Conservation (phyloP, 2,329 filamentous ascomycete genomes). For the Penicillium sp. region DNA sequence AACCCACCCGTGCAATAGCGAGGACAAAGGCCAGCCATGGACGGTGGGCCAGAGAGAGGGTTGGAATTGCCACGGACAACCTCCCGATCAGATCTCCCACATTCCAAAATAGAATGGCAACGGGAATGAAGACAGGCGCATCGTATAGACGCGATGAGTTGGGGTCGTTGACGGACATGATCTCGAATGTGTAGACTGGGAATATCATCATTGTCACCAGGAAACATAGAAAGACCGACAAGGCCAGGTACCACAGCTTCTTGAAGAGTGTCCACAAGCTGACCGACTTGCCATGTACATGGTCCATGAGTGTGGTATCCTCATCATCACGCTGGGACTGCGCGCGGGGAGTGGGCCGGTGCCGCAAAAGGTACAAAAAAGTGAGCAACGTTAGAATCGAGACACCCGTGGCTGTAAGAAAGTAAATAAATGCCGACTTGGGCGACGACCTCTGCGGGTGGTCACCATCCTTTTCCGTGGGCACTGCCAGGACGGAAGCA, state of each 20-base stretch:
- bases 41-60: conserved; percentile 53
- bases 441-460: conserved; percentile 47
- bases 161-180: conserved; percentile 45
- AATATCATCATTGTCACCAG: conserved; percentile 90
- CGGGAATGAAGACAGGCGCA: conserved; percentile 74
- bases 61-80: conserved; percentile 56
- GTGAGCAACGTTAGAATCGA: conserved; percentile 64
- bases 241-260: conserved; percentile 72
- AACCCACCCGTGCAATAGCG: conserved; percentile 59
- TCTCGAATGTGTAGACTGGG: conserved; percentile 79
- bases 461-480: conserved; percentile 35
- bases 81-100: conserved; percentile 76
- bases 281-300: conserved; percentile 41
- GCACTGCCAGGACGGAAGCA: conserved; percentile 65
- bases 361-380: conserved; percentile 66
- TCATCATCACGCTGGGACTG: conserved; percentile 14
- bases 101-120: conserved; percentile 93
- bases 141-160: conserved; percentile 54
- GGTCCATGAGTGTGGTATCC: conserved; percentile 7
- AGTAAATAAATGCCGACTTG: conserved; percentile 80
- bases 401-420: conserved; percentile 76
- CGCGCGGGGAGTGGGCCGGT: conserved; percentile 25
- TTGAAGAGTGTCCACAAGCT: conserved; percentile 61
- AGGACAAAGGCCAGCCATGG: conserved; percentile 64
- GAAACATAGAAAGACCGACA: conserved; percentile 76